Evolutionary conservation across 225 moss, liverwort and hornwort species (phyloP), one percentile per base, ranked within the genome.

Genomic region (Physcomitrellopsis africana): DNA sequence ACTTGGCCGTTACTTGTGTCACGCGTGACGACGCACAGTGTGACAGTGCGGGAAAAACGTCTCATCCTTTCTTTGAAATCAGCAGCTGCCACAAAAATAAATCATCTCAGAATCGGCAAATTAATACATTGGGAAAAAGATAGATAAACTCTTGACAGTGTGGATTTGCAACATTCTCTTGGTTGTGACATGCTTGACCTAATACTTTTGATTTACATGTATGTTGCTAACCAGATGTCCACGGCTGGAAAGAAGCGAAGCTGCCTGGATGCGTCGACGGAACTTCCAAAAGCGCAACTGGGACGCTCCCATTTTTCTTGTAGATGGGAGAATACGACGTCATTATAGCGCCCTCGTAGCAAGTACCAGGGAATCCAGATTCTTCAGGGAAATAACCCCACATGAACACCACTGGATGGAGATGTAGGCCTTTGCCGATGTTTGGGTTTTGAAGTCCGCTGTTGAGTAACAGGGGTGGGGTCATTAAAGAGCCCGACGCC

Each of bases 61-160:
- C 77, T 60, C 96, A 96, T 94, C 52, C 84, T 67, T 2, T 78
- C 82, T 65, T 94, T 92, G 77, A 92, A 92, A 63, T 86, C 85
- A 37, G 66, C 68, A 41, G 72, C 96, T 83, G 83, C 23, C 56
- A 17, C 2, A 55, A 11, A 60, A 44, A 37, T 37, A 37, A 37
- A 37, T 37, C 32, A 37, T 37, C 32, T 37, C 32, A 37, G 32
- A 37, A 37, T 4, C 3, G 32, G 7, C 32, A 37, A 37, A 4
- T 37, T 37, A 1, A 1, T 37, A 7, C 32, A 37, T 4, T 37
- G 32, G 4, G 32, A 7, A 37, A n/a, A 37, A 37, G 32, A 4
- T 37, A 1, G 32, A 37, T 37, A 0, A 24, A 37, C 32, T 2
- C 32, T 37, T 37, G 7, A 37, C 32, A 37, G 32, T 37, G 32